Base-by-base conservation (phyloP, 73 alveolate genomes). In the Blepharisma japonicum region DNA sequence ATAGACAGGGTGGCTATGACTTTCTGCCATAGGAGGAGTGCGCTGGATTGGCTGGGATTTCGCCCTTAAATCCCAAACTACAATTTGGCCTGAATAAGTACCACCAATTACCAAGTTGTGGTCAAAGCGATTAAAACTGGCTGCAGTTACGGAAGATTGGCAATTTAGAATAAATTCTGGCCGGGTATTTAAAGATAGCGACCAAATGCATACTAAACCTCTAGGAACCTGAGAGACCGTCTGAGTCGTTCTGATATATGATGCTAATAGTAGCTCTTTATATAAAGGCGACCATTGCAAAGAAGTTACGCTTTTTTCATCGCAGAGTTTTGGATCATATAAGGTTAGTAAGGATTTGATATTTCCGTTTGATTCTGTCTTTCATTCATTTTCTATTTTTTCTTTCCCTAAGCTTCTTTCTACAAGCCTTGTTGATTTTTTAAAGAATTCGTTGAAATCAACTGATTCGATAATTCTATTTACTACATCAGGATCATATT, bases 101-200 rank as follows among this genome's bases (percentile, higher is more conserved):
- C 97, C 98, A 14, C 97, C 98, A 6, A 94, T 80, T n/a, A 94
- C 94, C 9, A 94, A 51, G 39, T 87, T 86, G 18, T 95, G 96
- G 55, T 94, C 83, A 83, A 86, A 90, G 25, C 87, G 87, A 68
- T 89, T 83, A 83, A 91, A 94, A 25, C 87, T 91, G 14, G 96
- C 91, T 45, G 91, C 66, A 45, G 95, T 91, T 11, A 94, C 79
- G 77, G 88, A 96, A 21, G 96, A 86, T 61, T 88, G 83, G 48
- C 90, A 88, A 6, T 55, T 72, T n/a, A 88, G 80, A 4, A 91
- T 78, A 72, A 76, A 77, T 80, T 94, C 99, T 32, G 99, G 99
- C 8, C 87, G 84, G 56, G 86, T 79, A 77, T 90, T 85, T 67
- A 89, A 39, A 2, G 93, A 88, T 45, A 93, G 84, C 7, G 97